A percentile compares a stretch with the other conserved stretches of the same genome.
Evolutionary conservation across 495 filamentous ascomycete genomes (phyloP).

Genomic region (Xylaria curta): DNA sequence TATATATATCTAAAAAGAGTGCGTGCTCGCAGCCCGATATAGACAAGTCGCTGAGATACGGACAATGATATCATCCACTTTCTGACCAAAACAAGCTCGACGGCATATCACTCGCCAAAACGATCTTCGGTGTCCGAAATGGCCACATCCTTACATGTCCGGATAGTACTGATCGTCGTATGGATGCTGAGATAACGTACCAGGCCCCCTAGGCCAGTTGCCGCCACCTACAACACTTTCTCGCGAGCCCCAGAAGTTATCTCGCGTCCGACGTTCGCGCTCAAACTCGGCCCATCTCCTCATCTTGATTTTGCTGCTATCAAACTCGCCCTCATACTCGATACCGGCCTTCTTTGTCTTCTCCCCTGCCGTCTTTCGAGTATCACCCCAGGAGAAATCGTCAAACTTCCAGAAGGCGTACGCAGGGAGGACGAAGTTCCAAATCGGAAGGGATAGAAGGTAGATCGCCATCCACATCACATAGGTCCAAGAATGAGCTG

Average conservation of each 20-base stretch:
- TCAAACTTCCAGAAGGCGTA: conserved; percentile 99
- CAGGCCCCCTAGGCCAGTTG: conserved; percentile 33
- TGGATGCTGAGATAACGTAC: conserved; percentile 42
- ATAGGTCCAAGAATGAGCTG: conserved; percentile 93
- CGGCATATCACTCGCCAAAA: neutral
- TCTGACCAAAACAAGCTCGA: neutral
- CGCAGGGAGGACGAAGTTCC: conserved; percentile 94
- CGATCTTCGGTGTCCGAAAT: neutral
- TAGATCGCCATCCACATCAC: conserved; percentile 98
- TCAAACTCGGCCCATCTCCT: conserved; percentile 98
- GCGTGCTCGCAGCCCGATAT: neutral
- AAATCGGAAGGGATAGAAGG: conserved; percentile 88
- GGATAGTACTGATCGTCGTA: conserved; percentile 59
- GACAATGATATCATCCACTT: conserved; percentile 1
- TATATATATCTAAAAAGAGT: conserved; percentile 22
- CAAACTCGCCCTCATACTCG: conserved; percentile 93
- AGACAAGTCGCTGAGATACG: neutral
- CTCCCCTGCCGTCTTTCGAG: conserved; percentile 91
- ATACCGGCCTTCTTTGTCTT: conserved; percentile 79
- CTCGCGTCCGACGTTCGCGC: conserved; percentile 52
- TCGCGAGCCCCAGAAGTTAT: conserved; percentile 55
- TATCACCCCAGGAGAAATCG: conserved; percentile 99
- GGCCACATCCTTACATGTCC: conserved; percentile 45
- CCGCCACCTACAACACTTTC: conserved; percentile 51
- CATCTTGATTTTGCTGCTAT: conserved; percentile 98